phyloP scores from a whole-genome alignment of 2,329 filamentous ascomycete genomes.

The Fonsecaea multimorphosa region DNA sequence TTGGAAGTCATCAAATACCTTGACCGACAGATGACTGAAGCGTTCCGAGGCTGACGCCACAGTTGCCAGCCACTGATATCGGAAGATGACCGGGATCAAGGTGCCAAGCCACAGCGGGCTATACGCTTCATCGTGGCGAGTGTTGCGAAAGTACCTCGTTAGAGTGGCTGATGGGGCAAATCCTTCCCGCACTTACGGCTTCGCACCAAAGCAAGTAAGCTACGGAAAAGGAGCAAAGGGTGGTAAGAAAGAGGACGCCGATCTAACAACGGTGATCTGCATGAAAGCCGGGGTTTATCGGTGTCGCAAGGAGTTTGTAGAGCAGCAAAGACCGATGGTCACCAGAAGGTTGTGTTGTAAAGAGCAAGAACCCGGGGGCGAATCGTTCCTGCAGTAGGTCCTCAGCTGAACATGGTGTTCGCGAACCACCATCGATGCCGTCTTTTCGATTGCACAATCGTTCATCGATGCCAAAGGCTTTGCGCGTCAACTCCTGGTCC shows the following conservation, averaged over 20 bases:
- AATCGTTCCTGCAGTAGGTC: constrained; percentile 17
- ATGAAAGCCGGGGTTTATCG: neutral
- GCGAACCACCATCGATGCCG: neutral
- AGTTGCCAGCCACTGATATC: constrained; percentile 8
- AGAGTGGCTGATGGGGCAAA: constrained; percentile 8
- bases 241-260: constrained; percentile 15
- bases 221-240: constrained; percentile 9
- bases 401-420: constrained; percentile 1
- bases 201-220: constrained; percentile 6
- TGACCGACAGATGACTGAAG: neutral
- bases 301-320: neutral
- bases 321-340: neutral
- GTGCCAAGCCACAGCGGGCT: neutral
- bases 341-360: neutral
- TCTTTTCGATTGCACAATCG: constrained; percentile 8
- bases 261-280: constrained; percentile 12
- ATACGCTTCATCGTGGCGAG: constrained; percentile 1
- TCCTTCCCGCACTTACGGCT: constrained; percentile 4
- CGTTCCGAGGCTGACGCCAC: neutral
- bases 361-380: neutral
- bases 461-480: constrained; percentile 3
- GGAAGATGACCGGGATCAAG: neutral
- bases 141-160: constrained; percentile 3
- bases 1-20: neutral
- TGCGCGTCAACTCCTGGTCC: neutral